Evolutionary conservation across 192 early-diverging fungal genomes (phyloP).

Genomic region (Coemansia sp.): DNA sequence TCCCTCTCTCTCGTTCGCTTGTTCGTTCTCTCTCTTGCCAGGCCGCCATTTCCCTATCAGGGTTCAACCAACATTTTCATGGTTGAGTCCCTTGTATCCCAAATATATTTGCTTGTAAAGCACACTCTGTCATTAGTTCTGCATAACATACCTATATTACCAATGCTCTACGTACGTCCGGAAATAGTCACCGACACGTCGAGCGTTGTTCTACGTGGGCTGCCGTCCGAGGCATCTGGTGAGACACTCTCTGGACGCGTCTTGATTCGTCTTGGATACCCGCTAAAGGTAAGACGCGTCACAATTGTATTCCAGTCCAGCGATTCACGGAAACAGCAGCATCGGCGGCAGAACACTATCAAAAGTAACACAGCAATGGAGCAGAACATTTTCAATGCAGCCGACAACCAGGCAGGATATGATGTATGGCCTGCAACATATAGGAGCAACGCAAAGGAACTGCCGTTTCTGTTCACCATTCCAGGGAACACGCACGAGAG

Average conservation of each 20-base stretch:
- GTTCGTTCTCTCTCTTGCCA: too few relatives aligned
- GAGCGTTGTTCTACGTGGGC: slow-evolving; percentile 24
- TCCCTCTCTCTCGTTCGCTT: too few relatives aligned
- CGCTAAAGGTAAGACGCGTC: slow-evolving; percentile 31
- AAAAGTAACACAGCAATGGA: slow-evolving; percentile 2
- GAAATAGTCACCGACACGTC: slow-evolving; percentile 28
- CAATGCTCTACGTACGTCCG: slow-evolving; percentile 39
- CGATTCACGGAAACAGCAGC: background rate
- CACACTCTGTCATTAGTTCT: background rate
- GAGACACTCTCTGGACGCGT: slow-evolving; percentile 34
- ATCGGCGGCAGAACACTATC: slow-evolving; percentile 7
- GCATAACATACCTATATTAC: slow-evolving; percentile 1
- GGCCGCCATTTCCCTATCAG: background rate
- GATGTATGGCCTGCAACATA: slow-evolving; percentile 17
- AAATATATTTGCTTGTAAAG: background rate
- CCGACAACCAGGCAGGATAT: slow-evolving; percentile 9
- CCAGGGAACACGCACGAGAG: slow-evolving; percentile 41
- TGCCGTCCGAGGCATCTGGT: slow-evolving; percentile 33
- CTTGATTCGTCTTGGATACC: slow-evolving; percentile 28
- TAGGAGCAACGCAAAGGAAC: slow-evolving; percentile 15
- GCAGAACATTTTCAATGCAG: slow-evolving; percentile 31
- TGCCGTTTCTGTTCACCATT: slow-evolving; percentile 36
- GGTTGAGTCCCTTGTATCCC: background rate
- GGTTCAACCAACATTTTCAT: background rate
- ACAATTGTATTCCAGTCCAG: slow-evolving; percentile 21